Percentiles rank a stretch among this genome's conserved stretches.
phyloP scores from a whole-genome alignment of 2,329 filamentous ascomycete species.

The Aureobasidium sp. region DNA sequence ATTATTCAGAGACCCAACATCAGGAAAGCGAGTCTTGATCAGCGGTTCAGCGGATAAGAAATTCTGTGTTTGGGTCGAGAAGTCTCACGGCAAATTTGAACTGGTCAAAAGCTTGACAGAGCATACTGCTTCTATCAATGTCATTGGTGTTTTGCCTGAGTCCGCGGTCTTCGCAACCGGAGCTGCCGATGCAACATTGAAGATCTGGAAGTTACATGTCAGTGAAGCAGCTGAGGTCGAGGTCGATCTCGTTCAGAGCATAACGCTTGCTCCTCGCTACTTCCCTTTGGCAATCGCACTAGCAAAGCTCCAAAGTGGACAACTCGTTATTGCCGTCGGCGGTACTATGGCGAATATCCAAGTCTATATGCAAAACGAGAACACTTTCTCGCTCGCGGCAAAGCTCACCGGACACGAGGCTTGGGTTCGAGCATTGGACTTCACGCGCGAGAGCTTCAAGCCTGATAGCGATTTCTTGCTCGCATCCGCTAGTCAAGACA shows the following conservation, averaged over 20 bases:
- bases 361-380: constrained; percentile 57
- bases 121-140: constrained; percentile 70
- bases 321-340: constrained; percentile 63
- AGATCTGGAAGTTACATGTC: constrained; percentile 58
- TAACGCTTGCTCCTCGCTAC: constrained; percentile 68
- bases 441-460: constrained; percentile 56
- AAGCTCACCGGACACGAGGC: constrained; percentile 85
- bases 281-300: constrained; percentile 75
- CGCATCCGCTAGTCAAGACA: constrained; percentile 93
- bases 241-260: constrained; percentile 57
- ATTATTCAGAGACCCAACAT: constrained; percentile 56
- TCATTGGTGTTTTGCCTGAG: constrained; percentile 43
- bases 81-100: constrained; percentile 30
- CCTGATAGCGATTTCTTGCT: constrained; percentile 64
- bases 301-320: constrained; percentile 46
- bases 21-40: constrained; percentile 54
- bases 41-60: constrained; percentile 77
- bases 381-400: constrained; percentile 63
- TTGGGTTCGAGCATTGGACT: constrained; percentile 83
- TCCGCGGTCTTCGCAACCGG: constrained; percentile 50
- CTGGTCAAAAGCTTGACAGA: constrained; percentile 49
- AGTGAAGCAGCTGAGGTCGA: constrained; percentile 15
- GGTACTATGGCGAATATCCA: constrained; percentile 81
- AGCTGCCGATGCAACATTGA: constrained; percentile 56
- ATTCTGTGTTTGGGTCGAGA: constrained; percentile 55